Evolutionary conservation across 2,329 filamentous ascomycete genomes (phyloP), one percentile per base, ranked within the genome.

Genomic region (Aschersonia sp.): DNA sequence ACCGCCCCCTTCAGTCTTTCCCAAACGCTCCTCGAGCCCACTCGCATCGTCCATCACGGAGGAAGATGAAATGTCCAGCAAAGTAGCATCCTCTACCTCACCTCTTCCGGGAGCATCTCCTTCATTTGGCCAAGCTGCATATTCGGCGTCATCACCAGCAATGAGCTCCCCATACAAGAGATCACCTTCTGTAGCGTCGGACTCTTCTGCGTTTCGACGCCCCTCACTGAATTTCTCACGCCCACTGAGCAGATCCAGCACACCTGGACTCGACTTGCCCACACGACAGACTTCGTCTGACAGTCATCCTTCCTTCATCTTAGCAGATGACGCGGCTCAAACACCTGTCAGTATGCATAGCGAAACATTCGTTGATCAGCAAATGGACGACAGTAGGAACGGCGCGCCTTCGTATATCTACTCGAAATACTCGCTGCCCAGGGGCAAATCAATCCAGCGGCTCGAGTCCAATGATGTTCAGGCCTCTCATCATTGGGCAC

Each of bases 141-240:
- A 58, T n/a, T 58, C 62, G 31, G 55, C 53, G 58, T 61, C 44
- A 70, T 84, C 84, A 30, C 82, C 83, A 2, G 74, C 72, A 46
- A 65, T 75, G 50, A 72, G 76, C 12, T 44, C 47, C n/a, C 72
- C 78, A 31, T 77, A 82, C 56, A 77, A 80, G 50, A 77, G 89
- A 57, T 94, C 89, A 1, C 88, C 89, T 2, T 97, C 92, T 0
- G 75, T 87, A 40, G 82, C 81, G 51, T 97, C 91, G 1, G 87
- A 95, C 52, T 77, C 78, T 46, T 94, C 89, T 2, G 74, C 75
- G 7, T 59, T 89, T 38, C 79, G 82, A 9, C 77, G 83, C 12
- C 85, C 88, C 1, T 80, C 85, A 0, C 91, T 94, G 66, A 97
- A 98, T 65, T 97, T 97, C 63, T 97, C 92, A 1, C 78, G 92